phyloP scores from a whole-genome alignment of 208 protist species.

The Crithidia acanthocephali region DNA sequence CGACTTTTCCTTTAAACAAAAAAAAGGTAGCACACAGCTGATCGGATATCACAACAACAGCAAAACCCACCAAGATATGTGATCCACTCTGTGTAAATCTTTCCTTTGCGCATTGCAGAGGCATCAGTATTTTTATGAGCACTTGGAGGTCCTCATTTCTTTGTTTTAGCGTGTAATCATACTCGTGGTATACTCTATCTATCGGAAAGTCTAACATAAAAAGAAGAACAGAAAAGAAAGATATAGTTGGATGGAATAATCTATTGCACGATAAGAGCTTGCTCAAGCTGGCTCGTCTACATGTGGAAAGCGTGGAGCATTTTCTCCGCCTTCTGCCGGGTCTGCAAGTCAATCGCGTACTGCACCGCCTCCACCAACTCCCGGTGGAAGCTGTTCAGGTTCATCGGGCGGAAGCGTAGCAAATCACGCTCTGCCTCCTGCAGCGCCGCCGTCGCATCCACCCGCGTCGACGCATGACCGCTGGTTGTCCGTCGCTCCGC shows the following conservation, averaged over 20 bases:
- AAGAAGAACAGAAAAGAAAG: slow-evolving; percentile 1
- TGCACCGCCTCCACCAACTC: slow-evolving; percentile 69
- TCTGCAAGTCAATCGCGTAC: slow-evolving; percentile 62
- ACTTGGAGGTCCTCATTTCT: too few species aligned
- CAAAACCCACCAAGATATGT: too few species aligned
- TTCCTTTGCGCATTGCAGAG: too few species aligned
- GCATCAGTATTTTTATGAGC: too few species aligned
- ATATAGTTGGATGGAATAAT: neutral
- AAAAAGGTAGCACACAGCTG: too few species aligned
- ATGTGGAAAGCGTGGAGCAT: slow-evolving; percentile 53
- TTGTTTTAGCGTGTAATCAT: too few species aligned
- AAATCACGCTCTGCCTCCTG: slow-evolving; percentile 54
- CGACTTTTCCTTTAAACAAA: too few species aligned
- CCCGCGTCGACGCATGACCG: neutral
- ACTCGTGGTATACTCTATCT: too few species aligned
- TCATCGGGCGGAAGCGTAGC: slow-evolving; percentile 58
- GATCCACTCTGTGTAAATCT: too few species aligned
- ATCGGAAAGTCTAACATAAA: too few species aligned
- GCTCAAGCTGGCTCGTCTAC: slow-evolving; percentile 1
- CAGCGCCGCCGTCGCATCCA: slow-evolving; percentile 9
- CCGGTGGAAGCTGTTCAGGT: slow-evolving; percentile 67
- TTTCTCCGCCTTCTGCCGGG: slow-evolving; percentile 47
- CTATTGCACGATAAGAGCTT: neutral
- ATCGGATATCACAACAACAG: too few species aligned
- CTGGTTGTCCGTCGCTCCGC: neutral